phyloP scores from a whole-genome alignment of 306 rosid genomes.

The Coriaria nepalensis region DNA sequence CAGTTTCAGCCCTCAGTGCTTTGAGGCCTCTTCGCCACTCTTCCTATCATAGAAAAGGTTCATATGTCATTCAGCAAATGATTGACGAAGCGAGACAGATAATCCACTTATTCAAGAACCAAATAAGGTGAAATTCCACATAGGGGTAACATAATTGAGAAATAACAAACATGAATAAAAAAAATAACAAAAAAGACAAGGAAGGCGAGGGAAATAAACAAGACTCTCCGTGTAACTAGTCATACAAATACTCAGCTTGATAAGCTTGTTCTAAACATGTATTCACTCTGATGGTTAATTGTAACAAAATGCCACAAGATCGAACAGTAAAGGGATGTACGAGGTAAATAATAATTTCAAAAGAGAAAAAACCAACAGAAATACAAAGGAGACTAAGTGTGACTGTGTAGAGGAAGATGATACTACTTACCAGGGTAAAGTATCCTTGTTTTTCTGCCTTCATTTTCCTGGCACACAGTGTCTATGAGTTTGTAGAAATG shows the following conservation, averaged over 20 bases:
- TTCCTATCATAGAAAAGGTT: constrained; percentile 38
- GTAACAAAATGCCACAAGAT: too few relatives aligned
- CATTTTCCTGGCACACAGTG: constrained; percentile 73
- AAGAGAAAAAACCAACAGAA: background rate
- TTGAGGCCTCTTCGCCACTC: constrained; percentile 96
- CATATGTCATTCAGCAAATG: constrained; percentile 12
- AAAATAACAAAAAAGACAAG: background rate
- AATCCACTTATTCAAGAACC: too few relatives aligned
- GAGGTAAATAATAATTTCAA: background rate
- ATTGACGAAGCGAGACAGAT: background rate
- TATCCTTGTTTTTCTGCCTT: constrained; percentile 88
- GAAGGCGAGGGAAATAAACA: background rate
- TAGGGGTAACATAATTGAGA: background rate
- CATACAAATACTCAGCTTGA: background rate
- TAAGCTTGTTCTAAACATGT: too few relatives aligned
- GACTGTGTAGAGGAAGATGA: background rate
- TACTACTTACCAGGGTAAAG: constrained; percentile 65
- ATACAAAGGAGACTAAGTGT: background rate
- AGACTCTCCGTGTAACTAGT: background rate
- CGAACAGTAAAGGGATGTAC: too few relatives aligned
- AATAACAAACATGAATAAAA: constrained; percentile 1
- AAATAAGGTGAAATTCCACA: constrained; percentile 2
- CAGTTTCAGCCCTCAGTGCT: constrained; percentile 71
- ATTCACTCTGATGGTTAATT: too few relatives aligned
- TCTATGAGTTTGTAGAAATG: constrained; percentile 27